phyloP scores from a whole-genome alignment of 1,284 basidiomycete genomes.

The Inonotus obliquus region DNA sequence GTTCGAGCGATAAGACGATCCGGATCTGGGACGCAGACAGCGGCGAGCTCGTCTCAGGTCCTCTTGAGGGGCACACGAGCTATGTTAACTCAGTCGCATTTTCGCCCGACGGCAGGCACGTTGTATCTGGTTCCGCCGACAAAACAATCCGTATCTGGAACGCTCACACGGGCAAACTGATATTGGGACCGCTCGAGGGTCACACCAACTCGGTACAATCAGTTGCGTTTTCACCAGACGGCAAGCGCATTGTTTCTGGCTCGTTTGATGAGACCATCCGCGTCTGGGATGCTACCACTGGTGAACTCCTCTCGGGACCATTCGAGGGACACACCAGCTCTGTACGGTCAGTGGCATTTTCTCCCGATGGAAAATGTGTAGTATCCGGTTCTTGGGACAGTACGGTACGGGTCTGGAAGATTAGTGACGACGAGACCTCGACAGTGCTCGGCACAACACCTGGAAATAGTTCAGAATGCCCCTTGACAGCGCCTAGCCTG shows the following conservation, averaged over 20 bases:
- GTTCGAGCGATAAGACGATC: not conserved
- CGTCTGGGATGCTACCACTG: not conserved
- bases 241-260: not conserved
- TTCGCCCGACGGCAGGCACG: not conserved
- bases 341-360: no score
- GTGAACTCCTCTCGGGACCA: no score
- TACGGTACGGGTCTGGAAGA: not conserved
- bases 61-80: not conserved
- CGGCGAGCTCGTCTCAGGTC: no score
- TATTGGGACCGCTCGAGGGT: no score
- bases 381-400: not conserved
- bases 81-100: not conserved
- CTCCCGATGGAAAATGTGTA: no score
- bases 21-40: not conserved
- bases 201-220: not conserved
- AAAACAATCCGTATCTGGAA: no score
- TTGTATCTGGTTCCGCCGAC: no score
- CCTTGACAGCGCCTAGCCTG: not conserved
- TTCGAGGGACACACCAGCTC: no score
- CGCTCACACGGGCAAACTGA: no score
- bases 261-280: not conserved
- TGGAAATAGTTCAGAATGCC: not conserved
- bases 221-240: slow-evolving; percentile 4
- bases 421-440: not conserved
- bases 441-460: no score